Base-by-base conservation (phyloP, 306 rosid genomes). In the Canavalia ensiformis region DNA sequence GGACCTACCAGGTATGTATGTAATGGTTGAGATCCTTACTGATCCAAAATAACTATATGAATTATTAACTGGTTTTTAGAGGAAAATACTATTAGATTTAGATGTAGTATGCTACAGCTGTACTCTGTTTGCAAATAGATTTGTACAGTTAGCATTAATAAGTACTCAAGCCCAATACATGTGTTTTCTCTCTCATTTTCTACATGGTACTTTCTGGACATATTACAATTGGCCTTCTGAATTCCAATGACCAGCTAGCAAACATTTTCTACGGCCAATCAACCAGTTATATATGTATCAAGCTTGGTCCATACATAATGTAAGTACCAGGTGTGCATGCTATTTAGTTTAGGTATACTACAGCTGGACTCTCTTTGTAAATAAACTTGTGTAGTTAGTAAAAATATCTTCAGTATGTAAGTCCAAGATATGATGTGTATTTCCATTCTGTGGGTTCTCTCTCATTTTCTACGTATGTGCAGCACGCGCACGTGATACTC, bases 1-100 rank as follows among this genome's bases (percentile, higher is more conserved):
- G 99, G 99, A 93, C 99, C 71, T 90, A 92, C 86, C 99, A 95
- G 97, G 97, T 95, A 77, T 37, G 79, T 31, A 49, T 70, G 57
- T 70, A 76, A 28, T 65, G 65, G 71, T 82, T 64, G 78, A 51
- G 57, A 75, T 28, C 45, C 58, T 47, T 57, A 37, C 33, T 67
- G 28, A 57, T 63, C 5, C n/a, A 30, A 42, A 64, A 63, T 49
- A 74, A 72, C 50, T 72, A 12, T 44, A 12, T 25, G 70, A 79
- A 11, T n/a, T 72, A 12, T 72, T 42, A 42, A 46, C 74, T 63
- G 37, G 44, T 54, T 73, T 65, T 44, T 73, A 1, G 18, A 3
- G 59, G 51, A 81, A 64, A 73, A 74, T 72, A 63, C 57, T 80
- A 49, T 39, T 73, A 49, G 67, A 42, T 39, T 39, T 73, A 49